Evolutionary conservation across 306 rosid genomes (phyloP).

Genomic region (Leucaena leucocephala): DNA sequence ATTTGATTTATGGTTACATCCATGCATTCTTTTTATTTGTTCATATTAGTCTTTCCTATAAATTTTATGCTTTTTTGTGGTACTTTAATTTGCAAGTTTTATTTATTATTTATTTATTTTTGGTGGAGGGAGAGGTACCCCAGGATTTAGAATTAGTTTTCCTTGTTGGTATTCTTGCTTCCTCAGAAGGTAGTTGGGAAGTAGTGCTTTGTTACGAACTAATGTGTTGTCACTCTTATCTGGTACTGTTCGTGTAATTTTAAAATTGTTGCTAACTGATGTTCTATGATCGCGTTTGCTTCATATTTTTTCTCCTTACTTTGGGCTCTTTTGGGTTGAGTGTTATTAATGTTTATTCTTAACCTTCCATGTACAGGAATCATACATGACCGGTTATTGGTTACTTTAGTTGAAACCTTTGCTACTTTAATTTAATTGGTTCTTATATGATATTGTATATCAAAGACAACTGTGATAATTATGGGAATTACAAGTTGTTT

Average conservation of each 20-base stretch:
- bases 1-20: neutral
- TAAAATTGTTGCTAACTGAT: neutral
- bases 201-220: neutral
- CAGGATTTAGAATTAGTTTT: neutral
- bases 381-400: neutral
- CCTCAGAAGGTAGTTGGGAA: neutral
- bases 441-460: neutral
- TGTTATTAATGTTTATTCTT: slow-evolving; percentile 9
- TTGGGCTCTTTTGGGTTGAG: neutral
- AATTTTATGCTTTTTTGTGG: neutral
- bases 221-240: slow-evolving; percentile 4
- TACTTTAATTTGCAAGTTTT: too few relatives aligned
- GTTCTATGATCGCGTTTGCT: neutral
- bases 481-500: slow-evolving; percentile 29
- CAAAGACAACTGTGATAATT: neutral
- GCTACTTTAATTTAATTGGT: neutral
- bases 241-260: neutral
- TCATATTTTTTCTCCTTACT: neutral
- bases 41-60: neutral
- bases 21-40: neutral
- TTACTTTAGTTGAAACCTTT: neutral
- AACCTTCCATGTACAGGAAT: neutral
- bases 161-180: neutral
- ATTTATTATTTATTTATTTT: neutral
- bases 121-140: neutral